Evolutionary conservation across 768 basidiomycete genomes (phyloP), one percentile per base, ranked within the genome.

Genomic region (Clitopilus hobsonii): DNA sequence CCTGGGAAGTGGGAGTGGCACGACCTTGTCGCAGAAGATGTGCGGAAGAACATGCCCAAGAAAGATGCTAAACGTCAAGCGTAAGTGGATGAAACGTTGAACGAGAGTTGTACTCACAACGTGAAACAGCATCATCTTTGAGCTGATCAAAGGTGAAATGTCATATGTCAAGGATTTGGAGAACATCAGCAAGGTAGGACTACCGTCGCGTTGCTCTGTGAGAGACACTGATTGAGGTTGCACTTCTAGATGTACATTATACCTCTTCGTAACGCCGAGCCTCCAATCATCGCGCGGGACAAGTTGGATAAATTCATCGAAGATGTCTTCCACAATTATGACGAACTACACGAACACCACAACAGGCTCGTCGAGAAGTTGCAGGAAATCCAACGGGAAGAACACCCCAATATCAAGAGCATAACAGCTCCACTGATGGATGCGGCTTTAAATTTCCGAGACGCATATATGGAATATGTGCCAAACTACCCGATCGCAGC

Each of bases 101-200:
- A n/a, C n/a, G n/a, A n/a, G n/a, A n/a, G n/a, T n/a, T 53, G 22
- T 38, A 14, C 28, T 48, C 41, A 38, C 41, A 22, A 26, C 55
- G 30, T 48, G 32, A 11, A 10, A 3, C 59, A 94, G 92, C 41
- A 85, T 94, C 63, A 94, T 96, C 51, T 97, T 95, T 63, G 94
- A 97, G 73, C 69, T 96, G 58, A 96, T 97, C 69, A 91, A 96
- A 69, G 90, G 91, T 59, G 94, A 97, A 69, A 96, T 96, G 92
- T 84, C 85, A 24, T 97, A 95, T 65, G 94, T 96, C 24, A 90
- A 86, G 61, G 94, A 97, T 74, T 70, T 97, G 56, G 90, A 94
- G 69, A 89, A 86, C 54, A 88, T 97, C 45, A 86, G 89, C 57
- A 75, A 75, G 57, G 93, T 94, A 62, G 10, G 83, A 64, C 8